These are phyloP conservation scores for Platanthera guangdongensis DNA, from an alignment of 106 monocot genomes.

Conservation along the genomic window DNA sequence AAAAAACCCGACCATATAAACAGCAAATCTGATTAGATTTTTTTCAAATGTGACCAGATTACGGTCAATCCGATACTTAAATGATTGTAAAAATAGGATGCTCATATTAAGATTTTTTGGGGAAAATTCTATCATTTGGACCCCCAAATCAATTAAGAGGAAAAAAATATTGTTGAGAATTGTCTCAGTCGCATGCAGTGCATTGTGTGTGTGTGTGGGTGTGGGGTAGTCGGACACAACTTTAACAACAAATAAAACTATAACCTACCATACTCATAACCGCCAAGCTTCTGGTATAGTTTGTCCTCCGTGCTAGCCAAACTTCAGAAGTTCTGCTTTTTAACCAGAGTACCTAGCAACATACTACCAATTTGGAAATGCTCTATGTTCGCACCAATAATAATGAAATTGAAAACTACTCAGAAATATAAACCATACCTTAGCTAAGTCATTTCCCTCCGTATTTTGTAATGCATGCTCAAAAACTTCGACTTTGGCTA, in stretches of 20 bases:
- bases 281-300: constrained; percentile 97
- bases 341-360: constrained; percentile 85
- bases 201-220: no score
- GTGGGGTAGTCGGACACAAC: no score
- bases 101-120: no score
- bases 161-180: no score
- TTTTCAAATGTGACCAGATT: no score
- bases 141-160: no score
- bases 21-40: no score
- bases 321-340: constrained; percentile 98
- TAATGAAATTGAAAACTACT: background rate
- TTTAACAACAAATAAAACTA: background rate
- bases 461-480: constrained; percentile 88
- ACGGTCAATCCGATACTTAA: no score
- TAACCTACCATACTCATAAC: constrained; percentile 96
- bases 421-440: constrained; percentile 36
- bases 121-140: no score
- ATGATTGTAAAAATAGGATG: no score
- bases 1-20: no score
- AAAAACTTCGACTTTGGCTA: constrained; percentile 95
- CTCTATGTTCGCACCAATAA: background rate
- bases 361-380: background rate
- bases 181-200: no score
- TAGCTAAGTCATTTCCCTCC: constrained; percentile 94
- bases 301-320: constrained; percentile 95